Conservation (phyloP, 108 stramenopile genomes). For the Skeletonema tropicum region DNA sequence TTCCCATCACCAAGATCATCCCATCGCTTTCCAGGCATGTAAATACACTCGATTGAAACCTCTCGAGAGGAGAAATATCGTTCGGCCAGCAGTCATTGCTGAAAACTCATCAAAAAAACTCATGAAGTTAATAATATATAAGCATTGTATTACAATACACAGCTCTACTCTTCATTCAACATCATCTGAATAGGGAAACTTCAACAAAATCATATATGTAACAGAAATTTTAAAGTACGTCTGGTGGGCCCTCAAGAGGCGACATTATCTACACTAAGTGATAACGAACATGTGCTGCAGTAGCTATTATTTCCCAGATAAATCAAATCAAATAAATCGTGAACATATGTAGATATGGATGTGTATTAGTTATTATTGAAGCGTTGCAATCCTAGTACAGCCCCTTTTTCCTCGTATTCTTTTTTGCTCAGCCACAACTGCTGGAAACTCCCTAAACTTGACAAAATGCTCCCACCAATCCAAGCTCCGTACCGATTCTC, state of each 20-base stretch:
- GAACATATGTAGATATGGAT: neutral
- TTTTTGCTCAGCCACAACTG: conserved; percentile 92
- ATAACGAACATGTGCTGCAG: too few relatives aligned
- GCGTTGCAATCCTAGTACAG: conserved; percentile 72
- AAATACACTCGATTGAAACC: neutral
- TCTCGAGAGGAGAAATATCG: neutral
- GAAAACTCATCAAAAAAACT: neutral
- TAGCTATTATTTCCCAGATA: too few relatives aligned
- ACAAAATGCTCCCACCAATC: conserved; percentile 95
- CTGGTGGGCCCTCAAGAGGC: too few relatives aligned
- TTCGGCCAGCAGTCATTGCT: neutral
- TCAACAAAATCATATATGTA: too few relatives aligned
- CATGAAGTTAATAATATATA: conserved; percentile 1
- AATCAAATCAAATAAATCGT: too few relatives aligned
- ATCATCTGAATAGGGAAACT: neutral
- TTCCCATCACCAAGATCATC: neutral
- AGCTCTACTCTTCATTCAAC: neutral
- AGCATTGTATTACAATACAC: neutral
- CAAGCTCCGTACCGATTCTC: conserved; percentile 87
- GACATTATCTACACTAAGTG: too few relatives aligned
- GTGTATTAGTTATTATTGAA: conserved; percentile 40
- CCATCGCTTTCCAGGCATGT: neutral
- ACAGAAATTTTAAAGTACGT: too few relatives aligned
- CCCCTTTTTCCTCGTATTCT: conserved; percentile 96
- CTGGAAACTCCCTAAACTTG: conserved; percentile 95